These are phyloP conservation scores for Citrus trifoliata DNA, from an alignment of 345 rosid genomes.

Conservation along the genomic window DNA sequence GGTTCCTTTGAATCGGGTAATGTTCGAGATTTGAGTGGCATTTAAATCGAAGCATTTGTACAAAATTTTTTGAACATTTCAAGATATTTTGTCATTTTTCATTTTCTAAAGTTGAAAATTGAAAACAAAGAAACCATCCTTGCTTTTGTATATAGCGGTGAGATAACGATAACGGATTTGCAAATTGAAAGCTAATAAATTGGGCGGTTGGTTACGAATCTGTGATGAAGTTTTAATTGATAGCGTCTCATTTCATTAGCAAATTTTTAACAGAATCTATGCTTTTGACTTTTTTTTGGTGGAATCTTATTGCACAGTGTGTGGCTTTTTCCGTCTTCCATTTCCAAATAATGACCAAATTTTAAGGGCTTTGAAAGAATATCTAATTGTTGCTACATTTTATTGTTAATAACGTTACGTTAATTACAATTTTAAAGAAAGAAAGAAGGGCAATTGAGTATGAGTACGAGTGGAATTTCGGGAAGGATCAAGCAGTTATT, in stretches of 20 bases:
- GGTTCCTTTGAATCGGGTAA: not conserved
- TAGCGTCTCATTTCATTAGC: not conserved
- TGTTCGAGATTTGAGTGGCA: conserved; percentile 11
- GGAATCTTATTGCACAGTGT: too few relatives aligned
- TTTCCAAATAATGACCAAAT: not conserved
- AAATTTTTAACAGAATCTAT: conserved; percentile 17
- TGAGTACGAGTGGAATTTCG: too few relatives aligned
- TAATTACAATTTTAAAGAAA: too few relatives aligned
- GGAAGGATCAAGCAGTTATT: too few relatives aligned
- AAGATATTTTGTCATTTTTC: not conserved
- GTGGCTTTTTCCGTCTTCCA: not conserved
- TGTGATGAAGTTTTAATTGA: not conserved
- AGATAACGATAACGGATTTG: too few relatives aligned
- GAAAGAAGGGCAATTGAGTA: too few relatives aligned
- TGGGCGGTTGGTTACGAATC: not conserved
- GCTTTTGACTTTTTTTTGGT: conserved; percentile 6
- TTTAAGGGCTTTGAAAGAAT: not conserved
- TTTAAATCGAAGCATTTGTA: conserved; percentile 19
- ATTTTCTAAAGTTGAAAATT: not conserved
- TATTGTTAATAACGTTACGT: too few relatives aligned
- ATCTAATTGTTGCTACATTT: too few relatives aligned
- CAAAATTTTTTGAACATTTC: conserved; percentile 4
- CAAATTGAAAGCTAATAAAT: too few relatives aligned
- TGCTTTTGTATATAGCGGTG: too few relatives aligned
- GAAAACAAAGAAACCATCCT: not conserved